These are phyloP conservation scores for Coemansia sp. DNA, from an alignment of 192 early-diverging fungal species.

Conservation along the genomic window DNA sequence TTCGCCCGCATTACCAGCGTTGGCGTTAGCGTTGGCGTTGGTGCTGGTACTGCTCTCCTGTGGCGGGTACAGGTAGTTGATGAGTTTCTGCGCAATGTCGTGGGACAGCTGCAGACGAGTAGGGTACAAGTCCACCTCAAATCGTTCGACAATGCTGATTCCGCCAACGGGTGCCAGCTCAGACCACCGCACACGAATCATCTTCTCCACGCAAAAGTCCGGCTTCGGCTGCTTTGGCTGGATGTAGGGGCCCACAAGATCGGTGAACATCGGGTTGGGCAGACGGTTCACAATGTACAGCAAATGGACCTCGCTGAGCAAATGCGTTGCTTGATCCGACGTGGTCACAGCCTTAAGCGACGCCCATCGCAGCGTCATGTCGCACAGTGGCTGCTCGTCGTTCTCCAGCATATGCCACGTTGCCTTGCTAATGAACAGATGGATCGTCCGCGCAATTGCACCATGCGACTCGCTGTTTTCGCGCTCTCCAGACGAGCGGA, in stretches of 20 bases:
- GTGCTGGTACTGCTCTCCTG: slow-evolving; percentile 22
- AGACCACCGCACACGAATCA: slow-evolving; percentile 79
- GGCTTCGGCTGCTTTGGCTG: slow-evolving; percentile 56
- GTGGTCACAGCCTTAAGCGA: slow-evolving; percentile 73
- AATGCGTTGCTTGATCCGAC: slow-evolving; percentile 75
- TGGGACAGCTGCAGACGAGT: slow-evolving; percentile 81
- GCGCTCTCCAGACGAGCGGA: slow-evolving; percentile 21
- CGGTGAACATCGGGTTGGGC: slow-evolving; percentile 58
- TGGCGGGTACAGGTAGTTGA: slow-evolving; percentile 80
- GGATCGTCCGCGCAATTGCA: slow-evolving; percentile 59
- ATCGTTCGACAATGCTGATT: slow-evolving; percentile 85
- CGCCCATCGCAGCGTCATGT: slow-evolving; percentile 66
- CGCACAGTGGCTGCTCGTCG: slow-evolving; percentile 65
- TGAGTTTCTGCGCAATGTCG: slow-evolving; percentile 77
- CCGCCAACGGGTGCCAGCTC: slow-evolving; percentile 87
- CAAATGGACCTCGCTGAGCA: slow-evolving; percentile 75
- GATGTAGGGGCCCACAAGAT: slow-evolving; percentile 62
- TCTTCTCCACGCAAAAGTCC: slow-evolving; percentile 81
- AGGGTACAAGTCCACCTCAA: slow-evolving; percentile 86
- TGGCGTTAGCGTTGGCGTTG: slow-evolving; percentile 6
- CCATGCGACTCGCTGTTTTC: slow-evolving; percentile 53
- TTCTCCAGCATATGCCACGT: slow-evolving; percentile 77
- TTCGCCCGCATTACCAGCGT: neutral
- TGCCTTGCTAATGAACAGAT: slow-evolving; percentile 64
- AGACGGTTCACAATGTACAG: slow-evolving; percentile 68